These are phyloP conservation scores for Bruguiera gymnorhiza DNA, from an alignment of 345 rosid genomes.

Conservation along the genomic window DNA sequence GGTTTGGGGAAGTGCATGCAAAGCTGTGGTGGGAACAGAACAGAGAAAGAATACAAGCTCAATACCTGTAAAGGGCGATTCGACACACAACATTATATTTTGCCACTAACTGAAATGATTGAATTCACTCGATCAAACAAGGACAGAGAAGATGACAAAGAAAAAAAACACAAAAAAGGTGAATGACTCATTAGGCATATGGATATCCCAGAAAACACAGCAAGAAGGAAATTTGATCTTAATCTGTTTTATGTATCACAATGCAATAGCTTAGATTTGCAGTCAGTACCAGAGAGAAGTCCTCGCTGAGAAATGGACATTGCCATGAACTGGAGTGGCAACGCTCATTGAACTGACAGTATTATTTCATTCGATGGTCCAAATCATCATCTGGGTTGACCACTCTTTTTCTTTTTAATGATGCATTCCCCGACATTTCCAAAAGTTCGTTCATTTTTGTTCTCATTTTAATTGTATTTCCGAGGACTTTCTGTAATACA, in stretches of 20 bases:
- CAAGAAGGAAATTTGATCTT: background rate
- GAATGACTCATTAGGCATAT: background rate
- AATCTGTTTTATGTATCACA: constrained; percentile 24
- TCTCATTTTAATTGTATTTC: background rate
- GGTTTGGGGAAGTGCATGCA: constrained; percentile 89
- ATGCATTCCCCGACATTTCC: background rate
- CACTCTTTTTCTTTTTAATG: constrained; percentile 6
- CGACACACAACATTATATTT: background rate
- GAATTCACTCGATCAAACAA: background rate
- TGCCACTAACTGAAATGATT: constrained; percentile 3
- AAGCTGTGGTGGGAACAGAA: constrained; percentile 98
- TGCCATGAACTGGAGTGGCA: background rate
- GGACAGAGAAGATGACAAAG: too few species aligned
- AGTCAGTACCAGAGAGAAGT: background rate
- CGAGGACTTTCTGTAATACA: too few species aligned
- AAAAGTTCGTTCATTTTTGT: constrained; percentile 10
- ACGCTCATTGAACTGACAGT: background rate
- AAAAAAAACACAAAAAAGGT: constrained; percentile 5
- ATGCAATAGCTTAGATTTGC: constrained; percentile 4
- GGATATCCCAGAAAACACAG: background rate
- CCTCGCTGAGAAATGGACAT: background rate
- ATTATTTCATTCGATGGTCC: constrained; percentile 6
- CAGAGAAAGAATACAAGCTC: constrained; percentile 94
- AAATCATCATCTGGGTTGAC: constrained; percentile 3
- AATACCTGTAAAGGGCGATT: constrained; percentile 51